Evolutionary conservation across 208 protist genomes (phyloP), one percentile per base, ranked within the genome.

Genomic region (Tetramitus jugosus): DNA sequence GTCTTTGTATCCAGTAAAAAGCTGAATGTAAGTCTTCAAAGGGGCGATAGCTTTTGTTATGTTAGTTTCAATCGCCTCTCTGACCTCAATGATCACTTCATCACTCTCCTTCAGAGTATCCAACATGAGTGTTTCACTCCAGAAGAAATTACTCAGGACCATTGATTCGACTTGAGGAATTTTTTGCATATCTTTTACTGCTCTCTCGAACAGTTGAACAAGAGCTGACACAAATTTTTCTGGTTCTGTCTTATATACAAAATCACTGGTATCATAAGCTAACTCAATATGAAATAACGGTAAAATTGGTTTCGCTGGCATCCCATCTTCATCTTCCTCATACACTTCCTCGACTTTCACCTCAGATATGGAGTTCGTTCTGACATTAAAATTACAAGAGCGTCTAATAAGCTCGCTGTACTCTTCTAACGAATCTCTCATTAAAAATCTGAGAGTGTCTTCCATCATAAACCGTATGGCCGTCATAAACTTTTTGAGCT

Each of bases 401-500:
- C 94, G 91, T 79, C 94, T 87, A 79, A 96, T 93, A 83, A 94
- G 94, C 77, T 89, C 87, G 1, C 87, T 85, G 82, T 94, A 96
- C 46, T 85, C 65, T 33, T 90, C 80, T 4, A 96, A 83, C 0
- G 91, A 94, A 67, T 84, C 89, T 84, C 94, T 93, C 52, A 96
- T 91, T 45, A 96, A 86, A 68, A 91, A 87, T 71, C 93, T 93
- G 6, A 96, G 84, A 14, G 91, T 94, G 85, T 96, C 92, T 83
- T 97, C 89, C 96, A 98, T 98, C 92, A 97, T 97, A 79, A 96
- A 96, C 82, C 92, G 94, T 74, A 98, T 93, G 31, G 92, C 95
- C 60, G 84, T 93, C 80, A 98, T 94, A 84, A 98, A 95, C 78
- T 95, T 95, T 86, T 97, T 95, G 7, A 98, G 91, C 85, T 98